Conservation (phyloP, 352 stramenopile genomes). For the Phytophthora macrochlamydospora region DNA sequence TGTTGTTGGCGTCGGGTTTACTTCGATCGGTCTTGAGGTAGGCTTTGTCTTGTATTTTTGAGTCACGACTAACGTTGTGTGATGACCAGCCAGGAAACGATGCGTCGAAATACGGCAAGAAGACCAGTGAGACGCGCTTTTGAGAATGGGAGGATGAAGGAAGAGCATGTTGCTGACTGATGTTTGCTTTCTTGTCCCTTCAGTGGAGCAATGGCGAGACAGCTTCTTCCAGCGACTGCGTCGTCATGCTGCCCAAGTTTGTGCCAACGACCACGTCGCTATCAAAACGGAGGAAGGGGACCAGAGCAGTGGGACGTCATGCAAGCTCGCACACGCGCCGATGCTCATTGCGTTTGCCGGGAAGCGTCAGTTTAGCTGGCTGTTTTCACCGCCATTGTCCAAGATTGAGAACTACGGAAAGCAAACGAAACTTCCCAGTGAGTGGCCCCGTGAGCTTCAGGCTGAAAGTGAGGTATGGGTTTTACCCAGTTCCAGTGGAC, state of each 20-base stretch:
- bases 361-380: constrained; percentile 86
- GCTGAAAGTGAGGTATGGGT: constrained; percentile 81
- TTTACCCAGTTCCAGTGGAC: constrained; percentile 81
- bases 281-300: constrained; percentile 10
- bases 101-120: constrained; percentile 75
- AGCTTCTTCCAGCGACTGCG: constrained; percentile 68
- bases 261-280: constrained; percentile 35
- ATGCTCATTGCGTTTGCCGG: constrained; percentile 86
- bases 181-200: neutral
- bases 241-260: constrained; percentile 61
- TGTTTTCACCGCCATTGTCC: constrained; percentile 76
- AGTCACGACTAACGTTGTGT: neutral
- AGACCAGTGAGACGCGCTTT: constrained; percentile 47
- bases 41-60: neutral
- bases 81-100: constrained; percentile 77
- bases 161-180: neutral
- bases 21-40: constrained; percentile 85
- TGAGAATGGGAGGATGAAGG: too few relatives aligned
- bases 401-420: constrained; percentile 69
- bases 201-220: constrained; percentile 67
- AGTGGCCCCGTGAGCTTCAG: constrained; percentile 70
- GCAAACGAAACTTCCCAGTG: constrained; percentile 61
- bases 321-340: constrained; percentile 52
- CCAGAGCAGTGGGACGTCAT: constrained; percentile 16
- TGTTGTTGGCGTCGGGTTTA: constrained; percentile 74